Evolutionary conservation across 257 asterid species (phyloP).

Genomic region (Plantago ovata): DNA sequence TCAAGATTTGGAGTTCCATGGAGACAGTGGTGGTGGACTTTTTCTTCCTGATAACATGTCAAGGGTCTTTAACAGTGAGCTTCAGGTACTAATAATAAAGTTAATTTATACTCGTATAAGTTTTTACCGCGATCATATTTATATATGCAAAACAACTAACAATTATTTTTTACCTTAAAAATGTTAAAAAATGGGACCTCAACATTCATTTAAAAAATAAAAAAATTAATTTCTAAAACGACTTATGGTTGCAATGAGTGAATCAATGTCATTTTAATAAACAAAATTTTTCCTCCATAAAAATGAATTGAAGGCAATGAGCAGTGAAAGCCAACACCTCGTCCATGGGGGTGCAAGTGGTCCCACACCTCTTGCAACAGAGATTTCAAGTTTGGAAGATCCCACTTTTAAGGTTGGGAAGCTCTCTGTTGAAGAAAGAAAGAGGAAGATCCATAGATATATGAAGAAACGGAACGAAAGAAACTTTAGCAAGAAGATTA

Average conservation of each 20-base stretch:
- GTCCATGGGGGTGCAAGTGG: conserved; percentile 47
- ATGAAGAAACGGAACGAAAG: conserved; percentile 86
- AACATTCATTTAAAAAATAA: too few species aligned
- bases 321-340: conserved; percentile 59
- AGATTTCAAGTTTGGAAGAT: conserved; percentile 79
- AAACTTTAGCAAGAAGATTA: conserved; percentile 90
- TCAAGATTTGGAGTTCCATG: conserved; percentile 68
- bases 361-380: conserved; percentile 57
- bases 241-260: not conserved
- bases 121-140: too few species aligned
- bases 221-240: too few species aligned
- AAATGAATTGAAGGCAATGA: conserved; percentile 37
- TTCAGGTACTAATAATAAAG: conserved; percentile 46
- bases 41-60: conserved; percentile 52
- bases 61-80: conserved; percentile 52
- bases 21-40: conserved; percentile 51
- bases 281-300: too few species aligned
- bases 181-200: too few species aligned
- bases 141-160: too few species aligned
- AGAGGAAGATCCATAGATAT: conserved; percentile 76
- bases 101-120: too few species aligned
- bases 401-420: conserved; percentile 64
- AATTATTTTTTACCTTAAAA: too few species aligned
- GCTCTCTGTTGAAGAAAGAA: conserved; percentile 79
- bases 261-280: not conserved